Percentiles rank a stretch among this genome's conserved stretches.
Conservation (phyloP, 2,329 filamentous ascomycete genomes). For the Pestalotiopsis sp. region DNA sequence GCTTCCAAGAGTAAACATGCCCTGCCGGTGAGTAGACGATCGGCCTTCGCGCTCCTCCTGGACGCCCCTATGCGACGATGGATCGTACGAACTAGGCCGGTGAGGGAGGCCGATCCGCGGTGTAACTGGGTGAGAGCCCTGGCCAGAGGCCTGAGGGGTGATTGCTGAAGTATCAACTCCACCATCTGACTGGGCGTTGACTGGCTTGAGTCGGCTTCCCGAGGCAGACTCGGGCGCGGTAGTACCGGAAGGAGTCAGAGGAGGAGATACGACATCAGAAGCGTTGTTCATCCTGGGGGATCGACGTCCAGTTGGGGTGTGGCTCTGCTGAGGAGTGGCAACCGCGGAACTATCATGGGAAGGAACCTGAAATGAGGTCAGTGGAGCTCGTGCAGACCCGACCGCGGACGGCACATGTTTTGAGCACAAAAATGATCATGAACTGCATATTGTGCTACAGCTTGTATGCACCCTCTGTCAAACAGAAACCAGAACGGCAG, state of each 20-base stretch:
- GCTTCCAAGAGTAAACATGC: conserved; percentile 51
- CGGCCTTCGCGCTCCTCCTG: conserved; percentile 35
- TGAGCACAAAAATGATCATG: not conserved
- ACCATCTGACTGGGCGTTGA: conserved; percentile 25
- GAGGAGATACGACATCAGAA: conserved; percentile 81
- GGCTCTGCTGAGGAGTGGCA: conserved; percentile 66
- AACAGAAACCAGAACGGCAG: not conserved
- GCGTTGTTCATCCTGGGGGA: conserved; percentile 71
- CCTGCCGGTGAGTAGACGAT: conserved; percentile 48
- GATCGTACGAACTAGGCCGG: conserved; percentile 45
- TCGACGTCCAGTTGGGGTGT: conserved; percentile 63
- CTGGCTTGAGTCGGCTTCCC: conserved; percentile 25
- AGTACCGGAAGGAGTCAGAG: conserved; percentile 84
- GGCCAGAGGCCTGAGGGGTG: conserved; percentile 70
- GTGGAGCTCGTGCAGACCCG: not conserved
- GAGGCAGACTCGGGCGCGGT: conserved; percentile 39
- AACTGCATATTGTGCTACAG: not conserved
- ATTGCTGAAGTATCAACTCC: conserved; percentile 48
- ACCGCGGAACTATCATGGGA: conserved; percentile 63
- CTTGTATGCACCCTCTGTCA: not conserved
- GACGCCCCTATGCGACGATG: conserved; percentile 42
- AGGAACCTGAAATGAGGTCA: conserved; percentile 45
- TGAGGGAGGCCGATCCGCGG: conserved; percentile 43
- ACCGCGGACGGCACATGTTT: not conserved
- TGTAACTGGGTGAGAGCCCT: conserved; percentile 48